These are phyloP conservation scores for Wallacemonas sp. DNA, from an alignment of 208 protist species.

Conservation along the genomic window DNA sequence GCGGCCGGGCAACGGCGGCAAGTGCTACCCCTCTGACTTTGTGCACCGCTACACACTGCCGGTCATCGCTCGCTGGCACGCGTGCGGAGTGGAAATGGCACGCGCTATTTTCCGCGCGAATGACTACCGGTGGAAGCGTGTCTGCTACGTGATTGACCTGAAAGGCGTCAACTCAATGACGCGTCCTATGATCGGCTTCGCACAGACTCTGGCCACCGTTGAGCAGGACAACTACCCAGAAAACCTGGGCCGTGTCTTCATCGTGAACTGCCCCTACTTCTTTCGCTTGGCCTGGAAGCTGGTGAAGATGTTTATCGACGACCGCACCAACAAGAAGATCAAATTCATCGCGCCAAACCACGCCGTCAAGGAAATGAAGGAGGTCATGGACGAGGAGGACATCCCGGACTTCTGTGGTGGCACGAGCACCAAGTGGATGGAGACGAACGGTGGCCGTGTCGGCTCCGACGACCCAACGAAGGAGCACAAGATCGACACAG, in stretches of 20 bases:
- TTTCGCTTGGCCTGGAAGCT: constrained; percentile 77
- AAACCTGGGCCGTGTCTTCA: constrained; percentile 68
- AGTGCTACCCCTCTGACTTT: constrained; percentile 60
- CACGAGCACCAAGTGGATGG: constrained; percentile 62
- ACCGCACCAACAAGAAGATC: constrained; percentile 82
- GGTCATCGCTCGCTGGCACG: constrained; percentile 68
- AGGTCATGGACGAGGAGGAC: constrained; percentile 59
- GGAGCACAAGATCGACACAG: constrained; percentile 20
- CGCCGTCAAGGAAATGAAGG: constrained; percentile 44
- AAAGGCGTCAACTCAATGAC: constrained; percentile 61
- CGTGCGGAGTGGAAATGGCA: constrained; percentile 65
- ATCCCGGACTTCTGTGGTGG: constrained; percentile 83
- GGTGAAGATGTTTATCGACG: constrained; percentile 79
- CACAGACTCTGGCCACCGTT: constrained; percentile 61
- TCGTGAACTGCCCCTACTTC: constrained; percentile 79
- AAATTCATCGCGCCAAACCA: constrained; percentile 48
- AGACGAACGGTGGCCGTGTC: constrained; percentile 44
- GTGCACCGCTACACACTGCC: constrained; percentile 56
- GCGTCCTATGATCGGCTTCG: constrained; percentile 76
- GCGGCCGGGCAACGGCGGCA: constrained; percentile 64
- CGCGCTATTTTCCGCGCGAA: constrained; percentile 43
- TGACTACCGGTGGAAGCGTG: constrained; percentile 58
- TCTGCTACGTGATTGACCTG: constrained; percentile 77
- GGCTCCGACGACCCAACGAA: constrained; percentile 63
- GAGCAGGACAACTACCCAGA: constrained; percentile 91